These are phyloP conservation scores for Capronia epimyces DNA, from an alignment of 2,329 filamentous ascomycete species.

Conservation along the genomic window DNA sequence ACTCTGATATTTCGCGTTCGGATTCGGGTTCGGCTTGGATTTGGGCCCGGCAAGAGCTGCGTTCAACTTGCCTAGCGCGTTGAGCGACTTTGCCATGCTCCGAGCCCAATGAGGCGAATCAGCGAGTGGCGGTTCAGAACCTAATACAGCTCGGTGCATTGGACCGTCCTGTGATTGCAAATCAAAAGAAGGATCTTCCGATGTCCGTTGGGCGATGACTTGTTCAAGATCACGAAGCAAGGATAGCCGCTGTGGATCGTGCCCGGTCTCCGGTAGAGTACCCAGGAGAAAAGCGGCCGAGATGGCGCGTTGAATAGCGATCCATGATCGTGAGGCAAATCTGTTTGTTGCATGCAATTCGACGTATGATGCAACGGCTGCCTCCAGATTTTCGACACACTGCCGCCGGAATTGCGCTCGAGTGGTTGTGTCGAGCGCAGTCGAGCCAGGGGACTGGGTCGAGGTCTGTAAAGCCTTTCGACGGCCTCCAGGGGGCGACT, in stretches of 20 bases:
- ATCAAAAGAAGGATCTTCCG: conserved; percentile 25
- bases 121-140: conserved; percentile 12
- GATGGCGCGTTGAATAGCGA: conserved; percentile 44
- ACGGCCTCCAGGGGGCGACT: conserved; percentile 21
- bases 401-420: conserved; percentile 43
- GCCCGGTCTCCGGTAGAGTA: conserved; percentile 42
- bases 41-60: conserved; percentile 33
- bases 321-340: conserved; percentile 44
- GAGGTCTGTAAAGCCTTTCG: conserved; percentile 16
- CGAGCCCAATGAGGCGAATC: conserved; percentile 41
- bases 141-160: conserved; percentile 21
- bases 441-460: conserved; percentile 11
- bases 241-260: conserved; percentile 37
- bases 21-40: conserved; percentile 4
- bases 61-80: conserved; percentile 44
- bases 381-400: conserved; percentile 52
- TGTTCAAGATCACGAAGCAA: conserved; percentile 40
- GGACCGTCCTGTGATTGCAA: conserved; percentile 17
- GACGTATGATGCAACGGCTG: conserved; percentile 56
- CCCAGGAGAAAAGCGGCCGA: conserved; percentile 45
- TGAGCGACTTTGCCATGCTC: conserved; percentile 43
- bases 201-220: conserved; percentile 42
- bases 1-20: neutral
- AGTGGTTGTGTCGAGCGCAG: conserved; percentile 15
- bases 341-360: conserved; percentile 46